Evolutionary conservation across 1,284 basidiomycete genomes (phyloP), one percentile per base, ranked within the genome.

Genomic region (Heimioporus punctisporus): DNA sequence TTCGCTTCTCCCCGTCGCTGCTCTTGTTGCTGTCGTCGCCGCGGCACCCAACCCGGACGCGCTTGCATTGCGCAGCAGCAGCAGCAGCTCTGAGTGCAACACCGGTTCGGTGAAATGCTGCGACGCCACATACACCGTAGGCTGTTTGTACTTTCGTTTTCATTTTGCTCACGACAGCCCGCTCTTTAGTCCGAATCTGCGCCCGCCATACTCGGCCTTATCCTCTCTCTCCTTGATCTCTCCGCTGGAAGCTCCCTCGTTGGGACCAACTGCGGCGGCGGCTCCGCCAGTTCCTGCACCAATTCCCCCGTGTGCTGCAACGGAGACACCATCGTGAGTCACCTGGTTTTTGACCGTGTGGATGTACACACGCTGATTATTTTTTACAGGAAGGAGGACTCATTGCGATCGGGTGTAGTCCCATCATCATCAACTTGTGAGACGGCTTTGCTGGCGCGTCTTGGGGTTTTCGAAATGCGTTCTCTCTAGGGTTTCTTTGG

Each of bases 51-150:
- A 3, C 8, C 43, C 49, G n/a, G 34, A 45, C 9, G 51, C 34
- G 1, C 56, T 14, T 19, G n/a, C n/a, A n/a, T n/a, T n/a, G n/a
- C n/a, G n/a, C n/a, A n/a, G n/a, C n/a, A n/a, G 43, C 10, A 5
- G 25, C 1, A 28, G 39, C 27, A 14, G n/a, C 8, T 26, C 42
- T 7, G 11, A 50, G 19, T 61, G 61, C 31, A 24, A 46, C 31
- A 52, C 54, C 0, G 61, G 63, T 4, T 4, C 31, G 3, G 12
- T 50, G 1, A 34, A 57, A 17, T 62, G 60, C 23, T 62, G 60
- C 45, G 9, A 7, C 30, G 45, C 4, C 2, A 48, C 51, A 15
- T 45, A 37, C 10, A 0, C 12, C 11, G 63, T 62, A 9, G 30
- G 48, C 28, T 47, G 21, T 15, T 17, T 39, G 1, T 3, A 5